Evolutionary conservation across 2,329 filamentous ascomycete species (phyloP), one percentile per base, ranked within the genome.

Genomic region (Diaporthe sp.): DNA sequence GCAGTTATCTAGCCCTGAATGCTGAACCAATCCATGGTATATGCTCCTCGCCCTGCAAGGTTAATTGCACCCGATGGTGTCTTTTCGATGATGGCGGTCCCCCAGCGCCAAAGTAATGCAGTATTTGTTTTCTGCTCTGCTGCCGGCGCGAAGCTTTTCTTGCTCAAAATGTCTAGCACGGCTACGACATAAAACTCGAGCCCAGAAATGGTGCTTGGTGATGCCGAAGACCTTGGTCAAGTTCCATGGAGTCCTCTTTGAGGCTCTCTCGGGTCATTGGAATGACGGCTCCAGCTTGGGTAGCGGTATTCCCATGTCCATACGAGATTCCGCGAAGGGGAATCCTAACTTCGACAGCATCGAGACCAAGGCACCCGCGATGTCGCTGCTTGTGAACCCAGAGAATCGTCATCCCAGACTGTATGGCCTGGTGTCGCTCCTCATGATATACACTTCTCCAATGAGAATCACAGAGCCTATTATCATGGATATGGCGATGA

Each of bases 401-500:
- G 46, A 28, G 25, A 65, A 34, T 4, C 28, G 58, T 72, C 67
- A 75, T n/a, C 44, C n/a, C 42, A 75, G 22, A n/a, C 75, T 77
- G 34, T 91, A 80, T 1, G 86, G 84, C 19, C 76, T 74, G 5
- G 81, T 82, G 31, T 82, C 82, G n/a, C 73, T 75, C 76, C 89
- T 85, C 39, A 88, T 85, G 65, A 94, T 88, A 77, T 93, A 94
- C 0, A 94, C 86, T 82, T 94, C 88, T 0, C 90, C 92, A 10
- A 93, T 85, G 13, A 94, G 83, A 0, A 93, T 90, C 0, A 86
- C 83, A 77, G 89, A 91, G 0, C 91, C 92, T 0, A 94, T 88
- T 0, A 87, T 86, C 92, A 94, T 94, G 2, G 92, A 83, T 28
- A 94, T 90, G 1, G 91, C 89, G 78, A 94, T 94, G 60, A 95